Percentiles rank a stretch among this genome's conserved stretches.
Conservation (phyloP, 2,329 filamentous ascomycete genomes). For the Aspergillus candidus region DNA sequence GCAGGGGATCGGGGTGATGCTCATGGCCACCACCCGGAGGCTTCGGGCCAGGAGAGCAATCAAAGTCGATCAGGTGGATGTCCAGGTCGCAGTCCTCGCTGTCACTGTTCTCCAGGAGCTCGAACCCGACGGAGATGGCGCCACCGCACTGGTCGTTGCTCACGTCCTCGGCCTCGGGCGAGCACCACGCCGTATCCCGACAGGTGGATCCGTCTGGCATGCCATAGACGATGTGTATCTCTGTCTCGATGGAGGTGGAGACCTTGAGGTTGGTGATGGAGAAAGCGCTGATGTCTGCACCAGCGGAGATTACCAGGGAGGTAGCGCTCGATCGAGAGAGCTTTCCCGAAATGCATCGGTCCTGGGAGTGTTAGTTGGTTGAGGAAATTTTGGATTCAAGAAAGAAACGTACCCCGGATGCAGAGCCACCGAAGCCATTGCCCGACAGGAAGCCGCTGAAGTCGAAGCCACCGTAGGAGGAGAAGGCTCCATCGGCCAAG, state of each 20-base stretch:
- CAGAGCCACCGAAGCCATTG: constrained; percentile 44
- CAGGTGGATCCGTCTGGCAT: constrained; percentile 79
- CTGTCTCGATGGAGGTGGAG: constrained; percentile 65
- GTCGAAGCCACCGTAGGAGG: constrained; percentile 62
- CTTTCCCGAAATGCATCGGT: constrained; percentile 57
- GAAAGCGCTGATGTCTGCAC: constrained; percentile 54
- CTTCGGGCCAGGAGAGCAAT: constrained; percentile 21
- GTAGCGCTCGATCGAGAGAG: constrained; percentile 37
- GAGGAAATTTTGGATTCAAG: constrained; percentile 41
- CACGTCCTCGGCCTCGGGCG: constrained; percentile 60
- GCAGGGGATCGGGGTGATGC: not conserved
- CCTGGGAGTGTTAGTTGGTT: constrained; percentile 18
- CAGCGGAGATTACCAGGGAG: constrained; percentile 56
- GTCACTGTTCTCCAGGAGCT: constrained; percentile 51
- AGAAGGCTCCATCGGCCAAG: constrained; percentile 57
- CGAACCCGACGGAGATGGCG: constrained; percentile 71
- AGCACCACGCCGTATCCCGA: constrained; percentile 69
- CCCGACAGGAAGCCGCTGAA: constrained; percentile 69
- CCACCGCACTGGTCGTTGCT: constrained; percentile 89
- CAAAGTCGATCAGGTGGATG: constrained; percentile 30
- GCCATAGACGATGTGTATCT: constrained; percentile 77
- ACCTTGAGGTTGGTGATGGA: constrained; percentile 71
- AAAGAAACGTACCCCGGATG: constrained; percentile 18
- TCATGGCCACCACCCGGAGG: not conserved
- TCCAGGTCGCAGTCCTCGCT: constrained; percentile 62